These are phyloP conservation scores for Sedum album DNA, from an alignment of 164 flowering plant genomes.

Conservation along the genomic window DNA sequence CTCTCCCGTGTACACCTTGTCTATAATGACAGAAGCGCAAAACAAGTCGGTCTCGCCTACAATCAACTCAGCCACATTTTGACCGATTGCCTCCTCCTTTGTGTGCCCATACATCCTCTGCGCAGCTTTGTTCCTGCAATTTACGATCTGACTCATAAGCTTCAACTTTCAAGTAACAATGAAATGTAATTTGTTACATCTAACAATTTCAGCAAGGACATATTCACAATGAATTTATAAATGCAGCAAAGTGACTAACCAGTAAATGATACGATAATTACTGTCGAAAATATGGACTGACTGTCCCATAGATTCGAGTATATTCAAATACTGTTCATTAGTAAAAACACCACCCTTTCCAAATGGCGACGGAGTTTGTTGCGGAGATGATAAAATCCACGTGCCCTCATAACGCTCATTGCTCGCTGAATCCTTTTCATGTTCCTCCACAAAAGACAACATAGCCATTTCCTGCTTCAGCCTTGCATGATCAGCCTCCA, in stretches of 20 bases:
- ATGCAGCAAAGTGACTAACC: background rate
- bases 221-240: too few species aligned
- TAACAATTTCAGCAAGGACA: background rate
- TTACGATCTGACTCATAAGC: background rate
- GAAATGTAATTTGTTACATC: too few species aligned
- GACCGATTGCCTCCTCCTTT: slow-evolving; percentile 4
- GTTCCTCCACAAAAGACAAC: too few species aligned
- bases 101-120: slow-evolving; percentile 3
- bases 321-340: background rate
- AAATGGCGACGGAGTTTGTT: background rate
- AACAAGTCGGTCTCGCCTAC: background rate
- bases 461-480: background rate
- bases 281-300: background rate
- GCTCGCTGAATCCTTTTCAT: too few species aligned
- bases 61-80: background rate
- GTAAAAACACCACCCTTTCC: background rate
- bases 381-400: too few species aligned
- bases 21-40: background rate
- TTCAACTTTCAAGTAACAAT: too few species aligned
- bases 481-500: background rate
- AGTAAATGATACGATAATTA: background rate
- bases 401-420: too few species aligned
- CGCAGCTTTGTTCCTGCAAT: slow-evolving; percentile 1
- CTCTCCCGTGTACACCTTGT: slow-evolving; percentile 5
- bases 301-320: background rate